These are phyloP conservation scores for Jaapia argillacea DNA, from an alignment of 768 basidiomycete genomes.

Conservation along the genomic window DNA sequence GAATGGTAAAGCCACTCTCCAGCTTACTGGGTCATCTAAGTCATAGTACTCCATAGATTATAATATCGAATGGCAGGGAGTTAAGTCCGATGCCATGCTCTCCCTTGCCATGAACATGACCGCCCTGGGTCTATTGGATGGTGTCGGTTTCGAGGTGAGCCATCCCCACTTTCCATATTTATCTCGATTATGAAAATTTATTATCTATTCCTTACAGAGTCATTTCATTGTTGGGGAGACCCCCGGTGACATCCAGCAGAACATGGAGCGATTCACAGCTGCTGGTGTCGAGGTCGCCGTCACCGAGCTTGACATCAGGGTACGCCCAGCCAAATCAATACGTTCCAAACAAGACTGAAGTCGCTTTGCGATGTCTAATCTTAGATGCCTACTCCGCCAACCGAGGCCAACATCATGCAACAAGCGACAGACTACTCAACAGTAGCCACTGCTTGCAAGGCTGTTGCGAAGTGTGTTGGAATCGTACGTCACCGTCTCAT, in stretches of 20 bases:
- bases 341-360: slow-evolving; percentile 8
- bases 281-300: slow-evolving; percentile 36
- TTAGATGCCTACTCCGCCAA: slow-evolving; percentile 5
- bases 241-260: neutral
- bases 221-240: neutral
- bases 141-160: slow-evolving; percentile 37
- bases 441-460: slow-evolving; percentile 36
- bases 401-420: slow-evolving; percentile 5
- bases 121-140: slow-evolving; percentile 31
- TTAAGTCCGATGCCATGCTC: slow-evolving; percentile 28
- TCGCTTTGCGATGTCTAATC: slow-evolving; percentile 9
- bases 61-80: no score
- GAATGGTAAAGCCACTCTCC: no score
- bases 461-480: slow-evolving; percentile 29
- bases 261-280: slow-evolving; percentile 30
- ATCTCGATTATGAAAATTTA: neutral
- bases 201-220: no score
- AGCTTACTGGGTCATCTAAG: no score
- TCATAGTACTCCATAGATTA: no score
- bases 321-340: neutral
- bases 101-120: slow-evolving; percentile 33
- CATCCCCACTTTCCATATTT: slow-evolving; percentile 31
- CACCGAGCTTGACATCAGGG: slow-evolving; percentile 34
- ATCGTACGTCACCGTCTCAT: slow-evolving; percentile 41
- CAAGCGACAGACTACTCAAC: slow-evolving; percentile 31